Percentiles rank a stretch among this genome's conserved stretches.
These are phyloP conservation scores for Takashimella tepidaria DNA, from an alignment of 1,284 basidiomycete species.

Conservation along the genomic window DNA sequence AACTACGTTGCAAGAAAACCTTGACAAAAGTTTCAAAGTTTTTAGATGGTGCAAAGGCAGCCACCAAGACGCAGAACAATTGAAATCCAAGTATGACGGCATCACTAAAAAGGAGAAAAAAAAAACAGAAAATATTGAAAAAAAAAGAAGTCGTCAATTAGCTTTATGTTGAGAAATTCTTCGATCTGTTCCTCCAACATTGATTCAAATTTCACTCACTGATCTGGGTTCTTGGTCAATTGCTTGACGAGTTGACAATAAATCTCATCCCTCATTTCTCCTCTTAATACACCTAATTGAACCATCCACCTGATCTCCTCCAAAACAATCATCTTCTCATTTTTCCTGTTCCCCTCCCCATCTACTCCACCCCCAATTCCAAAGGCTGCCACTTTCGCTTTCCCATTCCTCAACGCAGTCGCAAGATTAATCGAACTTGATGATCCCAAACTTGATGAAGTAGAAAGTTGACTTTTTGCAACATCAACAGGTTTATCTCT, in stretches of 20 bases:
- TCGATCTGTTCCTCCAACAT: no score
- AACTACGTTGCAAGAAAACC: constrained; percentile 66
- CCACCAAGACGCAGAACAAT: constrained; percentile 74
- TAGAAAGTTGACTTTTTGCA: constrained; percentile 12
- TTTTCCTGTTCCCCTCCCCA: constrained; percentile 7
- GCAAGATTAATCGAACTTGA: neutral
- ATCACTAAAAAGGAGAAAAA: no score
- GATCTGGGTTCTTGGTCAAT: constrained; percentile 69
- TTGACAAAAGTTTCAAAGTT: constrained; percentile 77
- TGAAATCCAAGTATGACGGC: constrained; percentile 86
- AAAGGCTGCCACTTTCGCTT: neutral
- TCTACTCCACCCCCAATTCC: neutral
- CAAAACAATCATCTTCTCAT: constrained; percentile 51
- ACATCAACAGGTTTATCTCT: constrained; percentile 56
- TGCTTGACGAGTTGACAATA: constrained; percentile 91
- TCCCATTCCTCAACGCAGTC: neutral
- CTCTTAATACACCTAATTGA: constrained; percentile 65
- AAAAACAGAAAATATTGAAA: no score
- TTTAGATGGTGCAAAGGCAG: constrained; percentile 84
- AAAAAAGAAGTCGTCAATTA: no score
- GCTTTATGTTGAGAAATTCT: no score
- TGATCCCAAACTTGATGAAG: constrained; percentile 4
- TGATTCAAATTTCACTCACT: constrained; percentile 51
- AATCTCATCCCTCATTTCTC: constrained; percentile 82
- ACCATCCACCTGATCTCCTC: constrained; percentile 85